Evolutionary conservation across 768 basidiomycete species (phyloP).

Genomic region (Phanerodontia chrysosporium): DNA sequence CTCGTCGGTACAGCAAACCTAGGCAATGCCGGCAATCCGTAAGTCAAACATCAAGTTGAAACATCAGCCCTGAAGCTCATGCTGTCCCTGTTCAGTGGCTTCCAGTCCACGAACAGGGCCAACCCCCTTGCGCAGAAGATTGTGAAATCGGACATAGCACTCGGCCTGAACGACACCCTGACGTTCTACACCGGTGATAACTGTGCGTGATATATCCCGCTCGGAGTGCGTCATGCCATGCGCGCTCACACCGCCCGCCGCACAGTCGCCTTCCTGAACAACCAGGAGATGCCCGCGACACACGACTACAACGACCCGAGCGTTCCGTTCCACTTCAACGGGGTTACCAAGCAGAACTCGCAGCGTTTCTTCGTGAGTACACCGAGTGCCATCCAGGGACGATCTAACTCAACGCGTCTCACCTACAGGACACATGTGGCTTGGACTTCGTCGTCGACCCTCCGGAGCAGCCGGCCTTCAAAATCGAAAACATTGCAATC

Average conservation of each 20-base stretch:
- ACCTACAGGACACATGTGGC: constrained; percentile 29
- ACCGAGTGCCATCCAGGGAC: neutral
- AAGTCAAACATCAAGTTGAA: constrained; percentile 19
- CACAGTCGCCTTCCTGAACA: constrained; percentile 29
- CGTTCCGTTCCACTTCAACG: constrained; percentile 25
- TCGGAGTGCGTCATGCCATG: neutral
- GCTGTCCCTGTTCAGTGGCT: constrained; percentile 37
- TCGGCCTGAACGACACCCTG: constrained; percentile 32
- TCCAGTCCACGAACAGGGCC: constrained; percentile 49
- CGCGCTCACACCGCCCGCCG: neutral
- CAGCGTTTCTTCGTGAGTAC: constrained; percentile 30
- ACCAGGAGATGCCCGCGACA: constrained; percentile 19
- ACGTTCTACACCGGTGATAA: constrained; percentile 49
- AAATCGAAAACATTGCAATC: constrained; percentile 29
- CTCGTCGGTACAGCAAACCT: constrained; percentile 38
- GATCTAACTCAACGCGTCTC: too few relatives aligned
- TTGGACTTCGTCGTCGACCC: constrained; percentile 27
- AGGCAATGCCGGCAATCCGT: constrained; percentile 47
- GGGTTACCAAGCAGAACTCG: constrained; percentile 24
- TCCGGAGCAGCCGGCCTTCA: constrained; percentile 44
- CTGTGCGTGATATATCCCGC: constrained; percentile 32
- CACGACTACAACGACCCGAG: constrained; percentile 30
- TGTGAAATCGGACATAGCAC: constrained; percentile 45
- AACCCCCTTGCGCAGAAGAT: constrained; percentile 59
- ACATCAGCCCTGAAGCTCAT: neutral